Base-by-base conservation (phyloP, 345 rosid genomes). In the Corchorus olitorius region DNA sequence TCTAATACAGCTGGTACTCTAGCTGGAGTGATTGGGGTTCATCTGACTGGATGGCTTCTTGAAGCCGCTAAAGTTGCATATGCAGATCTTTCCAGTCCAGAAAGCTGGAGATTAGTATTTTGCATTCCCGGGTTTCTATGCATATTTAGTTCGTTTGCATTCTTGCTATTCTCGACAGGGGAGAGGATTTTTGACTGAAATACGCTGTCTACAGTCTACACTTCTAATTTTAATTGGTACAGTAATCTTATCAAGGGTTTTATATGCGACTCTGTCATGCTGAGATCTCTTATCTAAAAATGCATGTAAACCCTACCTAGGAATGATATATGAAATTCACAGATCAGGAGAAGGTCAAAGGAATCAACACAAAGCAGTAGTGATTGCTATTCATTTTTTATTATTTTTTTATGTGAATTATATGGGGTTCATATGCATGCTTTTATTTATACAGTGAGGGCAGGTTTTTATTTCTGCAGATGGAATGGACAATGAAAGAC, bases 1-100 rank as follows among this genome's bases (percentile, higher is more conserved):
- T 96, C 99, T 2, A 96, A 96, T 77, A 96, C 99, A 8, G 99
- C 98, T 15, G 98, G 99, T 45, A 96, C 99, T 41, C 82, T 96
- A 65, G 99, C 98, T 22, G 99, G 98, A 65, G 89, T 96, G 66
- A 77, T 93, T 54, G 99, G 99, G 77, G 99, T 96, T 20, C 93
- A 89, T 78, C 74, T 93, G 78, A 93, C 97, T 9, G 98, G 99
- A 22, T 74, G 76, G 86, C 92, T 96, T 74, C 99, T 93, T 6
- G 97, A 96, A 83, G 92, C 97, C 39, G 91, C 98, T 43, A 93
- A 87, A 86, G 76, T 83, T 74, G 37, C 86, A 45, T 91, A 89
- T 81, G 85, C 92, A 1, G 97, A 91, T 89, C 87, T 96, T 72
- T 93, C 95, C 33, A 86, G 89, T 83, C 97, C 97, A n/a, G 99